These are phyloP conservation scores for Typha latifolia DNA, from an alignment of 176 grass and related monocot genomes.

Conservation along the genomic window DNA sequence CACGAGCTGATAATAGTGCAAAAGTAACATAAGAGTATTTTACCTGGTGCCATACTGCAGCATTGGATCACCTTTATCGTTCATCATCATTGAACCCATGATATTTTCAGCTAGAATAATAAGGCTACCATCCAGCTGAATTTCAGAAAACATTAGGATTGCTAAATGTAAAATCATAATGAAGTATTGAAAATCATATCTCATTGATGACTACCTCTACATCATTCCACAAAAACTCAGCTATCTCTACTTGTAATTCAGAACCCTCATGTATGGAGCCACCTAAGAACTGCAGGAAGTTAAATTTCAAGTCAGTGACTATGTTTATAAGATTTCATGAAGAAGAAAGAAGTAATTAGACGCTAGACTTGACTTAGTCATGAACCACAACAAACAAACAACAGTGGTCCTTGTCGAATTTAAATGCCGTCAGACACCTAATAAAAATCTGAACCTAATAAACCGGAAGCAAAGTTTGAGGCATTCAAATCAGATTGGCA, in stretches of 20 bases:
- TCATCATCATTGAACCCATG: conserved; percentile 65
- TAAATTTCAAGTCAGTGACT: not conserved
- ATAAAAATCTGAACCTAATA: too few species aligned
- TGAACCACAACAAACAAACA: too few species aligned
- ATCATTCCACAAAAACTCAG: conserved; percentile 88
- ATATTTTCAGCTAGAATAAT: conserved; percentile 78
- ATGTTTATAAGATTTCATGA: not conserved
- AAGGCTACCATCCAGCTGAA: conserved; percentile 79
- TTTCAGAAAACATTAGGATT: conserved; percentile 17
- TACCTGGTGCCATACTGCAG: conserved; percentile 72
- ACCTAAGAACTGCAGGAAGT: conserved; percentile 48
- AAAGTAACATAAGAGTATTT: conserved; percentile 1
- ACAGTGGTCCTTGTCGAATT: too few species aligned
- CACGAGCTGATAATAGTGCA: not conserved
- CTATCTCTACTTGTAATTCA: conserved; percentile 88
- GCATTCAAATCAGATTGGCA: too few species aligned
- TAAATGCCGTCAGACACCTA: too few species aligned
- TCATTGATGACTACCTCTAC: conserved; percentile 57
- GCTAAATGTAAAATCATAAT: not conserved
- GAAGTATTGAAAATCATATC: conserved; percentile 1
- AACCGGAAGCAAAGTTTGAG: too few species aligned
- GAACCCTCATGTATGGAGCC: conserved; percentile 72
- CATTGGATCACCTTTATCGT: conserved; percentile 43
- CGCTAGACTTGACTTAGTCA: not conserved
- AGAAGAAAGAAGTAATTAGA: not conserved